phyloP scores from a whole-genome alignment of 2,329 filamentous ascomycete species.

The Fusarium anguioides region DNA sequence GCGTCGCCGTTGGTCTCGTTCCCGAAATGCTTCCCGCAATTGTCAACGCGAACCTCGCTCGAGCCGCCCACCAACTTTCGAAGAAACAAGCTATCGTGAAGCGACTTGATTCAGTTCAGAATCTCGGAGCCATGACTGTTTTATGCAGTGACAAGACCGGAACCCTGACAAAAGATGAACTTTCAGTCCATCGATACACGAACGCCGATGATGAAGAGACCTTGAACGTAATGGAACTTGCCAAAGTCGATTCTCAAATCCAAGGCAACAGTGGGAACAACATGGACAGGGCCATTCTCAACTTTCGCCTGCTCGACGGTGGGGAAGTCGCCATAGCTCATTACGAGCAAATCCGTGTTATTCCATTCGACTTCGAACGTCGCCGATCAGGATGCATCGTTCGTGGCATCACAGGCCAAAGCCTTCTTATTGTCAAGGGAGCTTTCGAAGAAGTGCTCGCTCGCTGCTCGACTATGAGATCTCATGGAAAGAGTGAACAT shows the following conservation, averaged over 20 bases:
- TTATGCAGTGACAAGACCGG: background rate
- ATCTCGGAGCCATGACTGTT: background rate
- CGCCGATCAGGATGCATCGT: slow-evolving; percentile 1
- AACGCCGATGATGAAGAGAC: background rate
- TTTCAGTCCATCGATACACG: background rate
- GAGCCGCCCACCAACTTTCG: background rate
- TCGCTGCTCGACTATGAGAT: background rate
- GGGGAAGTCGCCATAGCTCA: background rate
- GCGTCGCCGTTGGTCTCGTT: background rate
- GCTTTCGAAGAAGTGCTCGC: background rate
- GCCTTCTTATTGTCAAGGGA: background rate
- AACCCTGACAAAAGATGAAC: background rate
- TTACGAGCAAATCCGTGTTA: background rate
- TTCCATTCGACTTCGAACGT: background rate
- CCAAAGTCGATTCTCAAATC: background rate
- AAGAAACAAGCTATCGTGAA: slow-evolving; percentile 1
- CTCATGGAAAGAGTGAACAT: background rate
- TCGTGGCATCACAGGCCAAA: background rate
- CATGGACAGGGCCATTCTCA: slow-evolving; percentile 4
- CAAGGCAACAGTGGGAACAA: slow-evolving; percentile 8
- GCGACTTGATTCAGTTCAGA: slow-evolving; percentile 1
- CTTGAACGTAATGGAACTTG: background rate
- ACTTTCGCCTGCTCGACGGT: background rate
- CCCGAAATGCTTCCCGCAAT: slow-evolving; percentile 5
- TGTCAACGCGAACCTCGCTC: slow-evolving; percentile 3